A percentile compares a stretch with the other conserved stretches of the same genome.
Evolutionary conservation across 306 rosid genomes (phyloP).

Genomic region (Cucurbita pepo): DNA sequence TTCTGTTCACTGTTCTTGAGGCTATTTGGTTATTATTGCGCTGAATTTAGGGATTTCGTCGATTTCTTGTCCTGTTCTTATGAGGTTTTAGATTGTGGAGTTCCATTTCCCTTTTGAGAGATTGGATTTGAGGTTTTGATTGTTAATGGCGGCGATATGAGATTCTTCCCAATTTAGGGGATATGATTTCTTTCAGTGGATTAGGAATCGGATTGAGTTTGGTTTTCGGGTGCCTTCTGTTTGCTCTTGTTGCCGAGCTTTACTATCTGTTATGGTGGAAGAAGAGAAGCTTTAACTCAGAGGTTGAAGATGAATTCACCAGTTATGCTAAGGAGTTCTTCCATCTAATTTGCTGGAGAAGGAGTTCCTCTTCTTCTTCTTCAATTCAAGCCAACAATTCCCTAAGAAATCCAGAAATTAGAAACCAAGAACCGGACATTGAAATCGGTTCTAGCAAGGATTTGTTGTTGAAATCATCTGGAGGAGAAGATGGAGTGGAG

Average conservation of each 20-base stretch:
- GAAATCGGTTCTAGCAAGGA: constrained; percentile 39
- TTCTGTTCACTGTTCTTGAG: no score
- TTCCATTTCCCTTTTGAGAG: neutral
- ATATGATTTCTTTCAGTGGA: constrained; percentile 34
- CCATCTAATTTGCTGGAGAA: constrained; percentile 34
- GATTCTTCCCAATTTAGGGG: constrained; percentile 5
- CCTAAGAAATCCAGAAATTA: constrained; percentile 11
- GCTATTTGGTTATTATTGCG: no score
- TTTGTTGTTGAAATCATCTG: constrained; percentile 25
- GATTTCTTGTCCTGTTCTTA: no score
- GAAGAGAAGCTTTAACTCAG: constrained; percentile 30
- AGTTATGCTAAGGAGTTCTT: constrained; percentile 29
- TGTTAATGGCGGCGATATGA: constrained; percentile 25
- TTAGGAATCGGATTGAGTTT: constrained; percentile 45
- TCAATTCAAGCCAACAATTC: neutral
- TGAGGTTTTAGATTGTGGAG: neutral
- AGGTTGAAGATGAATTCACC: constrained; percentile 31
- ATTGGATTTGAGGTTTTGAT: neutral
- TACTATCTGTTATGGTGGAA: constrained; percentile 76
- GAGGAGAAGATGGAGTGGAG: constrained; percentile 51
- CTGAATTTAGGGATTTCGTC: no score
- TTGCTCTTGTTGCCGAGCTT: constrained; percentile 54
- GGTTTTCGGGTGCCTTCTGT: constrained; percentile 50
- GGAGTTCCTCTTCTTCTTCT: constrained; percentile 14
- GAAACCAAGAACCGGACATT: constrained; percentile 19